Evolutionary conservation across 2,329 filamentous ascomycete genomes (phyloP), one percentile per base, ranked within the genome.

Genomic region (Neurospora crassa): DNA sequence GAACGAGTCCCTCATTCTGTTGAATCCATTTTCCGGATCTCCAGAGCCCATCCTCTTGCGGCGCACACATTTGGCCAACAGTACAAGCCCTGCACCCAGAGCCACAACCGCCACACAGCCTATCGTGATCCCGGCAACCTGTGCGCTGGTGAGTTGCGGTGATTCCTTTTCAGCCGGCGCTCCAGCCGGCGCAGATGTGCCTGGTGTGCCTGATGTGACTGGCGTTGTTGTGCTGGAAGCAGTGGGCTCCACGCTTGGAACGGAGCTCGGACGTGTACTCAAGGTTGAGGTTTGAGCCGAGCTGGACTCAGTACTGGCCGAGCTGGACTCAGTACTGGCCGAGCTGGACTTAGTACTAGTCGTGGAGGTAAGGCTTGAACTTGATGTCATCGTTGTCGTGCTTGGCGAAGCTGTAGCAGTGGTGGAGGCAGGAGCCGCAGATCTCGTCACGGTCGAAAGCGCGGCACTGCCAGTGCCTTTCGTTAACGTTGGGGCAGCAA

Each of bases 121-220:
- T 4, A 89, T 81, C 1, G 84, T 81, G 72, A 91, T 88, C 7
- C 89, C 89, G 20, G 84, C 84, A 67, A 90, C 83, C 73, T 89
- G 86, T 4, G 79, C 79, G 7, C 80, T 81, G 40, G 73, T 80
- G 16, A 82, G 78, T 53, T 71, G 43, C 20, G 72, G 69, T n/a
- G 67, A 70, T 8, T 43, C 40, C 3, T 67, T 59, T 3, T 70
- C 24, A 4, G 68, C 53, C 29, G 53, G 53, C 53, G 8, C 29
- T 29, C 29, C 20, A n/a, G 59, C 67, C 1, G 68, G 41, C 16
- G 70, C 47, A 8, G 74, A 42, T 1, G 68, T 45, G 14, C 70
- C 68, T 18, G 74, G 34, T 59, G 53, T 59, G 14, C 29, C 8
- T 34, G 53, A 63, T 37, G 53, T 37, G 24, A 16, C 53, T 16